A percentile compares a stretch with the other conserved stretches of the same genome.
phyloP scores from a whole-genome alignment of 2,329 filamentous ascomycete genomes.

The Harringtonia aguacate region DNA sequence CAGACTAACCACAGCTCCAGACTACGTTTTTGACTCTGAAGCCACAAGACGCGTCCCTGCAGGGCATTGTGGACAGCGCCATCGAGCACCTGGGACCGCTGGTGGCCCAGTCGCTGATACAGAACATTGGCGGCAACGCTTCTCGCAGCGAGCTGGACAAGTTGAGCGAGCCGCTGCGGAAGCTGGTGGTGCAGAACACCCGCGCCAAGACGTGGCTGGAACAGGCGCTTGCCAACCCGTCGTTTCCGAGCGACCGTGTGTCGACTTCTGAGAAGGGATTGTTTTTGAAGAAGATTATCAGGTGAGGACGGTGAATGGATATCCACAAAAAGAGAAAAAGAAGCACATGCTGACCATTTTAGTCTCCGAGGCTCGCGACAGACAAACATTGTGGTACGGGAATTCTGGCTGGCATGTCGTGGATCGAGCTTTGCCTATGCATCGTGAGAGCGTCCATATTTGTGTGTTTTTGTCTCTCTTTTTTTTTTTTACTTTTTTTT shows the following conservation, averaged over 20 bases:
- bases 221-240: conserved; percentile 40
- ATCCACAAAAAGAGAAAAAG: neutral
- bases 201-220: conserved; percentile 53
- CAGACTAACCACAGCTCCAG: conserved; percentile 21
- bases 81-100: conserved; percentile 50
- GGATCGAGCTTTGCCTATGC: conserved; percentile 51
- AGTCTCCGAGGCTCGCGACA: conserved; percentile 52
- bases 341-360: neutral
- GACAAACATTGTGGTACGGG: conserved; percentile 57
- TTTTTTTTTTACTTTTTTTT: neutral
- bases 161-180: conserved; percentile 60
- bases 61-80: conserved; percentile 34
- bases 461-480: neutral
- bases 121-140: conserved; percentile 58
- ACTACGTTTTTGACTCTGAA: conserved; percentile 40
- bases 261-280: conserved; percentile 45
- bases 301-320: conserved; percentile 29
- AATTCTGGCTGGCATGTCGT: conserved; percentile 63
- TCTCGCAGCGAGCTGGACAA: conserved; percentile 63
- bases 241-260: conserved; percentile 51
- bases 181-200: conserved; percentile 46
- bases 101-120: conserved; percentile 47
- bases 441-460: conserved; percentile 21
- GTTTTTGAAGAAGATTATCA: conserved; percentile 57
- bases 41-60: conserved; percentile 28